These are phyloP conservation scores for Wickerhamiella occidentalis DNA, from an alignment of 805 yeast genomes.

Conservation along the genomic window DNA sequence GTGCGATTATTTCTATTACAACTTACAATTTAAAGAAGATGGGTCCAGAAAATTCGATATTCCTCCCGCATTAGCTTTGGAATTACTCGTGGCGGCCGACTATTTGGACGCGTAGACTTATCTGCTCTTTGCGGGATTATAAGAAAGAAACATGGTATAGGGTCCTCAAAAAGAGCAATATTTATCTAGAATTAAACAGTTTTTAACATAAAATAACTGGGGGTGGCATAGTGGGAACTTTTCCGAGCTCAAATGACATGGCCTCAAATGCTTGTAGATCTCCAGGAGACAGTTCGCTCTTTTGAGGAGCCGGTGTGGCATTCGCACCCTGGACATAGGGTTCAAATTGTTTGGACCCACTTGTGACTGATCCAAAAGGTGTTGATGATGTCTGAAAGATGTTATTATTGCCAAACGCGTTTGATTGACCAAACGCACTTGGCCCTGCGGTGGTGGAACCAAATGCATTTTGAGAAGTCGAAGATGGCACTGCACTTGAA, in stretches of 20 bases:
- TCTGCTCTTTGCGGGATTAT: too few relatives aligned
- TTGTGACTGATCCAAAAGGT: background rate
- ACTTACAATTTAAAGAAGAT: constrained; percentile 44
- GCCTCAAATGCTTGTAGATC: constrained; percentile 8
- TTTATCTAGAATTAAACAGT: too few relatives aligned
- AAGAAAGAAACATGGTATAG: too few relatives aligned
- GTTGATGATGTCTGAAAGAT: background rate
- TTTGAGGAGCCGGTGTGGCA: constrained; percentile 4
- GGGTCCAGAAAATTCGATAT: constrained; percentile 49
- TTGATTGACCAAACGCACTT: background rate
- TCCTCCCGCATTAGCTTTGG: constrained; percentile 90
- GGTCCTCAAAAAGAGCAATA: too few relatives aligned
- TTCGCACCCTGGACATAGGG: constrained; percentile 1
- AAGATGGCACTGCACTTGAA: background rate
- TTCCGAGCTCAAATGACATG: constrained; percentile 1
- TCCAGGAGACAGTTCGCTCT: background rate
- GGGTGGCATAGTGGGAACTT: constrained; percentile 3
- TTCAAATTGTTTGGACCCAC: background rate
- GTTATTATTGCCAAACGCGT: background rate
- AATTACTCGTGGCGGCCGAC: constrained; percentile 85
- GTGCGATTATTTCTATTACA: constrained; percentile 73
- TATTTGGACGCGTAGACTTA: constrained; percentile 43
- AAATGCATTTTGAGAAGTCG: background rate
- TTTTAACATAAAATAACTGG: constrained; percentile 4
- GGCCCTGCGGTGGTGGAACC: background rate